Evolutionary conservation across 1,284 basidiomycete species (phyloP).

Genomic region (Ustilago nuda): DNA sequence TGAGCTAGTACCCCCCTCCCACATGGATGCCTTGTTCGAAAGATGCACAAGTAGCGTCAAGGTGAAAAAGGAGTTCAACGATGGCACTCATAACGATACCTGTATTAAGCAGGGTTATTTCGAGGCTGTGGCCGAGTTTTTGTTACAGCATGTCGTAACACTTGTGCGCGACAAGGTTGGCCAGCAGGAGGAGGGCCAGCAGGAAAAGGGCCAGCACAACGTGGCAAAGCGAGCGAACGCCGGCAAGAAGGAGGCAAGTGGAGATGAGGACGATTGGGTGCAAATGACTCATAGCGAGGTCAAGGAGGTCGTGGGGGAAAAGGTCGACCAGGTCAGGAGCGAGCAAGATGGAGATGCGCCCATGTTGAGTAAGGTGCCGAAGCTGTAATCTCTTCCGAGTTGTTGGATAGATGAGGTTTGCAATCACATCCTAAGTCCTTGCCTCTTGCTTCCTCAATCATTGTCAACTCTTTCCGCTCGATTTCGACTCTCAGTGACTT

Average conservation of each 20-base stretch:
- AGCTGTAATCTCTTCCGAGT: not conserved
- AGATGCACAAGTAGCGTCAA: conserved; percentile 72
- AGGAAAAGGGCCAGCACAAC: not conserved
- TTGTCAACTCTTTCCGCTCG: no score
- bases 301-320: conserved; percentile 10
- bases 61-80: conserved; percentile 71
- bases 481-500: no score
- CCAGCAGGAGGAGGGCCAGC: not conserved
- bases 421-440: no score
- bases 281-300: conserved; percentile 54
- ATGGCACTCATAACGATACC: conserved; percentile 76
- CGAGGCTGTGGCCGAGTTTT: conserved; percentile 60
- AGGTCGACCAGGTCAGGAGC: conserved; percentile 6
- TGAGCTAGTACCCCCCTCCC: conserved; percentile 84
- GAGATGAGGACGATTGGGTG: conserved; percentile 55
- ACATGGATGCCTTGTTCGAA: conserved; percentile 84
- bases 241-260: conserved; percentile 9
- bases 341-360: conserved; percentile 14
- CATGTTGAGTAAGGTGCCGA: conserved; percentile 39
- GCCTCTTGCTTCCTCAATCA: no score
- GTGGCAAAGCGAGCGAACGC: not conserved
- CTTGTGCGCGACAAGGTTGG: conserved; percentile 12
- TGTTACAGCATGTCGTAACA: conserved; percentile 48
- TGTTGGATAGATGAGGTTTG: no score
- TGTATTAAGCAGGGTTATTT: conserved; percentile 65